These are phyloP conservation scores for Patellifolia procumbens DNA, from an alignment of 179 eudicot genomes.

Conservation along the genomic window DNA sequence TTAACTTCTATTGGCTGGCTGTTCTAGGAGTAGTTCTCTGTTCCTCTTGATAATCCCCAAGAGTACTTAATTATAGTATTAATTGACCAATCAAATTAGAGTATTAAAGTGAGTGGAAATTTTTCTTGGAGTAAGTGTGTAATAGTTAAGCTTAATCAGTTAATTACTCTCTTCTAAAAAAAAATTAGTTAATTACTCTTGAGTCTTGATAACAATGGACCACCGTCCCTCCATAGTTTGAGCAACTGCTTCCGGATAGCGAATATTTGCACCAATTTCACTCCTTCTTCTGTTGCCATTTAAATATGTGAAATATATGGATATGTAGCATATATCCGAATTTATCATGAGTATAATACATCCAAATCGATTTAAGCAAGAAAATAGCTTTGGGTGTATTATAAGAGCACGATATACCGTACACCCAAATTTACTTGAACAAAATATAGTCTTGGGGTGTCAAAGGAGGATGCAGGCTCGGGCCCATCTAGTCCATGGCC, in stretches of 20 bases:
- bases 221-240: constrained; percentile 38
- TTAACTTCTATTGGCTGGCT: constrained; percentile 34
- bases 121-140: constrained; percentile 18
- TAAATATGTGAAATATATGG: too few species aligned
- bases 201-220: constrained; percentile 17
- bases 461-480: too few species aligned
- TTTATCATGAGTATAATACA: too few species aligned
- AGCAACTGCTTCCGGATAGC: constrained; percentile 19
- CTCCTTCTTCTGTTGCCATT: constrained; percentile 14
- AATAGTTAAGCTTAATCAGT: constrained; percentile 11
- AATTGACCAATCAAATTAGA: constrained; percentile 19
- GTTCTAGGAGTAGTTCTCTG: constrained; percentile 28
- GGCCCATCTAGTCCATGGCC: too few species aligned
- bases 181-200: too few species aligned
- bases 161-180: too few species aligned
- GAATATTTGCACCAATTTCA: neutral
- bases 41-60: constrained; percentile 42
- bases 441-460: too few species aligned
- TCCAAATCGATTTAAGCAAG: too few species aligned
- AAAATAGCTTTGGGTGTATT: too few species aligned
- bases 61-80: constrained; percentile 14
- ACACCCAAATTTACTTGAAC: too few species aligned
- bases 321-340: too few species aligned
- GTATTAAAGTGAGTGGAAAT: constrained; percentile 6
- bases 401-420: too few species aligned